Evolutionary conservation across 768 basidiomycete species (phyloP).

Genomic region (Podaxis sp.): DNA sequence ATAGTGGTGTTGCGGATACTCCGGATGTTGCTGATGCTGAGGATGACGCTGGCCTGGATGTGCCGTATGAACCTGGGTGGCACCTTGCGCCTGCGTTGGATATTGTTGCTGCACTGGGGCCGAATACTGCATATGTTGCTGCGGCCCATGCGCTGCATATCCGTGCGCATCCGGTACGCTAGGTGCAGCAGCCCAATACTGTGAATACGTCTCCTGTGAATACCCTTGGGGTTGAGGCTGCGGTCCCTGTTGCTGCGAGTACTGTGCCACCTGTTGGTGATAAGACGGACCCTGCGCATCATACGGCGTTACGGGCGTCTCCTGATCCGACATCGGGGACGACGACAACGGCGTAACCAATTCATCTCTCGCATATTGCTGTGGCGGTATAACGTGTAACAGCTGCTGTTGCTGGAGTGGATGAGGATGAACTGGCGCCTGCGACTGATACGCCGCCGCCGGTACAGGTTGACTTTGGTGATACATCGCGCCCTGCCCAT

Average conservation of each 20-base stretch:
- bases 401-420: conserved; percentile 27
- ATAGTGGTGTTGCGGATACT: conserved; percentile 34
- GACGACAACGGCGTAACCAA: conserved; percentile 19
- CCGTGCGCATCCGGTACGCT: conserved; percentile 19
- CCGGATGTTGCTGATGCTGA: conserved; percentile 23
- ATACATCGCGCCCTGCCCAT: background rate
- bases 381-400: conserved; percentile 29
- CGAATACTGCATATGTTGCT: conserved; percentile 2
- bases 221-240: conserved; percentile 11
- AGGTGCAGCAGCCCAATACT: conserved; percentile 34
- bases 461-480: background rate
- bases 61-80: background rate
- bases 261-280: background rate
- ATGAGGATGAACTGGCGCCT: background rate
- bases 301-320: conserved; percentile 17
- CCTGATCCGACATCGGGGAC: conserved; percentile 4
- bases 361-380: conserved; percentile 19
- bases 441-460: conserved; percentile 14
- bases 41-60: conserved; percentile 19
- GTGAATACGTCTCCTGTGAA: conserved; percentile 21
- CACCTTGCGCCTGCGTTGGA: background rate
- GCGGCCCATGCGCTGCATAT: background rate
- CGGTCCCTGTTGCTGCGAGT: background rate
- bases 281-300: conserved; percentile 13
- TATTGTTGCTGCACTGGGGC: background rate